phyloP scores from a whole-genome alignment of 192 early-diverging fungal species.

The Gigaspora rosea region DNA sequence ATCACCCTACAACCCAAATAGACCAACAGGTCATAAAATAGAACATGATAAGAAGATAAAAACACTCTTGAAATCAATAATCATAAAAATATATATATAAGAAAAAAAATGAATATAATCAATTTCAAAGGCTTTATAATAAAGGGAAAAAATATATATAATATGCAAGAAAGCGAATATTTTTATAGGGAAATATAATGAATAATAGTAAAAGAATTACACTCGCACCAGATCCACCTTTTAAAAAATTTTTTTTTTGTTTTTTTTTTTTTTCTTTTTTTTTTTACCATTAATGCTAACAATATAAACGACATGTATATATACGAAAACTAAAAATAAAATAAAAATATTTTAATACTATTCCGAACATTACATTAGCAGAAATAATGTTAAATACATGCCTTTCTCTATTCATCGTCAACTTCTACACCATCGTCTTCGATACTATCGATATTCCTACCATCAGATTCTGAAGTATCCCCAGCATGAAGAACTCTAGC shows the following conservation, averaged over 20 bases:
- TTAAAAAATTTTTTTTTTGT: no score
- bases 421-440: constrained; percentile 22
- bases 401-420: constrained; percentile 22
- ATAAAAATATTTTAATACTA: not conserved
- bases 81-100: constrained; percentile 1
- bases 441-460: constrained; percentile 1
- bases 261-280: no score
- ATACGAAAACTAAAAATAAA: not conserved
- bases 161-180: not conserved
- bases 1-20: constrained; percentile 16
- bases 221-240: no score
- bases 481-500: constrained; percentile 31
- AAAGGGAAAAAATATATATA: constrained; percentile 10
- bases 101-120: not conserved
- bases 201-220: no score
- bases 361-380: not conserved
- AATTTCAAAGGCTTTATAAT: not conserved
- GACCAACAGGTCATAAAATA: constrained; percentile 6
- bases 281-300: no score
- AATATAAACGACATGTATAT: no score
- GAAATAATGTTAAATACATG: not conserved
- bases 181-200: no score
- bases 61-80: not conserved
- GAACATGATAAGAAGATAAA: not conserved
- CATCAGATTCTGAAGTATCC: constrained; percentile 21